phyloP scores from a whole-genome alignment of 352 stramenopile genomes.

The Phytophthora meadii region DNA sequence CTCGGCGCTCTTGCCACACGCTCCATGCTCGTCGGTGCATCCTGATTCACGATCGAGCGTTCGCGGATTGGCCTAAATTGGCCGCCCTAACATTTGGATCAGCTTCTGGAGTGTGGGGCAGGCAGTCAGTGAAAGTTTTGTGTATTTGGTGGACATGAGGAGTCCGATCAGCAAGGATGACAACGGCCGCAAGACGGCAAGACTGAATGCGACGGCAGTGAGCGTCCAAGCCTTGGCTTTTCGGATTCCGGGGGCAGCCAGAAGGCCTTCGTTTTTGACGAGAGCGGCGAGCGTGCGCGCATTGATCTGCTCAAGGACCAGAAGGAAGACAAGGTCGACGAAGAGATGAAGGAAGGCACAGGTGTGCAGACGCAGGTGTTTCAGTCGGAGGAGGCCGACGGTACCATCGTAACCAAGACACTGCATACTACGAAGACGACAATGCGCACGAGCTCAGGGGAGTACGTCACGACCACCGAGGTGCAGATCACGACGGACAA shows the following conservation, averaged over 20 bases:
- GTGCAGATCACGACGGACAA: conserved; percentile 15
- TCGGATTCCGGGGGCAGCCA: conserved; percentile 19
- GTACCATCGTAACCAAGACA: conserved; percentile 16
- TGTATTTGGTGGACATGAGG: too few relatives aligned
- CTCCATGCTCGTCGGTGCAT: too few relatives aligned
- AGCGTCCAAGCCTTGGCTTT: too few relatives aligned
- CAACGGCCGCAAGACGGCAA: background rate
- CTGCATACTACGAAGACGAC: conserved; percentile 10
- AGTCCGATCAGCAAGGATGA: conserved; percentile 30
- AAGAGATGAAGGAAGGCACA: conserved; percentile 1
- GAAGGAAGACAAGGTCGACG: background rate
- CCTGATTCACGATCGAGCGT: too few relatives aligned
- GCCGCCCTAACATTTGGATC: too few relatives aligned
- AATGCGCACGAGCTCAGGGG: conserved; percentile 4
- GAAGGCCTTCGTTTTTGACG: conserved; percentile 20
- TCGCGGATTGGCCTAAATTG: too few relatives aligned
- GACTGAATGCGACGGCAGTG: conserved; percentile 1
- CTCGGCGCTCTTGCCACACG: too few relatives aligned
- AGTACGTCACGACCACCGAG: conserved; percentile 15
- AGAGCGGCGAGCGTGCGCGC: conserved; percentile 17
- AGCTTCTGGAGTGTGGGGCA: too few relatives aligned
- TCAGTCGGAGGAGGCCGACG: conserved; percentile 10
- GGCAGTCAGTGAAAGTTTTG: too few relatives aligned
- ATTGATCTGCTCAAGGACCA: conserved; percentile 17
- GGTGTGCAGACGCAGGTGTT: conserved; percentile 20